phyloP scores from a whole-genome alignment of 2,329 filamentous ascomycete species.

The Hypoxylon sp. region DNA sequence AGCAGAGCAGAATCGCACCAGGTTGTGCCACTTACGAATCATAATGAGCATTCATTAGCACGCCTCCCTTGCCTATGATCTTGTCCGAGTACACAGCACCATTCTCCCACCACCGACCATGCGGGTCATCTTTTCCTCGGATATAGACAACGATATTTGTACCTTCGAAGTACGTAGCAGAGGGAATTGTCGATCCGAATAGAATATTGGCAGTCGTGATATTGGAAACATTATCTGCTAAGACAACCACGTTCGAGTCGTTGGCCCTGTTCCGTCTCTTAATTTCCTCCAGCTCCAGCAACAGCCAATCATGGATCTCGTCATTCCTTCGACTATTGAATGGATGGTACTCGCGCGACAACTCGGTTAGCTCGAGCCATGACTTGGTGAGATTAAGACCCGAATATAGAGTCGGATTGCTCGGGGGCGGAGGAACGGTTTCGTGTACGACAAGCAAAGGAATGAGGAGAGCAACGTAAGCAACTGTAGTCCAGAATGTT shows the following conservation, averaged over 20 bases:
- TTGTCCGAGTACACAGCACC: conserved; percentile 59
- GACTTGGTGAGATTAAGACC: conserved; percentile 88
- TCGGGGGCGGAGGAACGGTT: conserved; percentile 77
- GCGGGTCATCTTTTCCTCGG: conserved; percentile 81
- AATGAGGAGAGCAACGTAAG: conserved; percentile 84
- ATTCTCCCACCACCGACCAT: conserved; percentile 79
- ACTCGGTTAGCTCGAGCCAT: conserved; percentile 83
- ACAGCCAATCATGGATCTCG: conserved; percentile 80
- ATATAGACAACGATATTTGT: conserved; percentile 95
- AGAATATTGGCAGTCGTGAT: conserved; percentile 71
- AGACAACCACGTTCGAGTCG: conserved; percentile 71
- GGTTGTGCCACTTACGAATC: conserved; percentile 69
- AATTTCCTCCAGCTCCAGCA: conserved; percentile 79
- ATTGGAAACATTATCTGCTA: conserved; percentile 85
- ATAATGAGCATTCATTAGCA: conserved; percentile 95
- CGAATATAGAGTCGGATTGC: conserved; percentile 64
- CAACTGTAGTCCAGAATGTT: conserved; percentile 80
- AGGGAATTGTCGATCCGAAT: conserved; percentile 50
- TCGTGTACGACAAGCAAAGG: conserved; percentile 82
- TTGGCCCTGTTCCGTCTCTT: conserved; percentile 71
- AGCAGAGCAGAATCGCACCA: conserved; percentile 25
- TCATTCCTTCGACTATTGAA: conserved; percentile 92
- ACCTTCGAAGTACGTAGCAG: conserved; percentile 87
- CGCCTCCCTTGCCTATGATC: conserved; percentile 76
- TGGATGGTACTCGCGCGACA: conserved; percentile 85